A percentile compares a stretch with the other conserved stretches of the same genome.
phyloP scores from a whole-genome alignment of 2,329 filamentous ascomycete species.

The Sclerotinia glacialis region DNA sequence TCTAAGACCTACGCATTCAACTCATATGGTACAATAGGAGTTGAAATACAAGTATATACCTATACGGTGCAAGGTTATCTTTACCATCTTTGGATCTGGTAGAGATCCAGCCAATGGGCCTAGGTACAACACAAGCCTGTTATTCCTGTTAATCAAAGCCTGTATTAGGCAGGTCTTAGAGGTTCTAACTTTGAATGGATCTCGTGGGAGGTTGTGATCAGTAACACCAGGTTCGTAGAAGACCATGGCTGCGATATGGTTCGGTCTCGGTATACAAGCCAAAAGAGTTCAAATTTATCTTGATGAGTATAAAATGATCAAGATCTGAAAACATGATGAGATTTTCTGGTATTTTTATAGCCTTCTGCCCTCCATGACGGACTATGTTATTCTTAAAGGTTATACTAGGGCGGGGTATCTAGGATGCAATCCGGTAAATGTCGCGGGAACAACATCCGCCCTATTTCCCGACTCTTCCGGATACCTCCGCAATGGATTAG shows the following conservation, averaged over 20 bases:
- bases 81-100: constrained; percentile 48
- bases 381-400: background rate
- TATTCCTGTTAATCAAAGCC: background rate
- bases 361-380: background rate
- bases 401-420: background rate
- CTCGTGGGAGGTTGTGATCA: constrained; percentile 21
- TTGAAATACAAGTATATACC: background rate
- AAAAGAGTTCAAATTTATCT: background rate
- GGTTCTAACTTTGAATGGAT: constrained; percentile 23
- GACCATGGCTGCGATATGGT: background rate
- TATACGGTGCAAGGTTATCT: constrained; percentile 58
- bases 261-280: background rate
- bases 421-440: background rate
- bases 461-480: background rate
- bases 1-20: background rate
- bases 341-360: background rate
- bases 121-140: constrained; percentile 56
- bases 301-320: background rate
- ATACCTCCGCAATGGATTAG: background rate
- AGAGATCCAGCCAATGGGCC: constrained; percentile 63
- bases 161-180: background rate
- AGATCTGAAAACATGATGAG: background rate
- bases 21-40: background rate
- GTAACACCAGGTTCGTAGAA: constrained; percentile 17
- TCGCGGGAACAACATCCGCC: background rate